These are phyloP conservation scores for Fusarium sp. DNA, from an alignment of 2,329 filamentous ascomycete species.

Conservation along the genomic window DNA sequence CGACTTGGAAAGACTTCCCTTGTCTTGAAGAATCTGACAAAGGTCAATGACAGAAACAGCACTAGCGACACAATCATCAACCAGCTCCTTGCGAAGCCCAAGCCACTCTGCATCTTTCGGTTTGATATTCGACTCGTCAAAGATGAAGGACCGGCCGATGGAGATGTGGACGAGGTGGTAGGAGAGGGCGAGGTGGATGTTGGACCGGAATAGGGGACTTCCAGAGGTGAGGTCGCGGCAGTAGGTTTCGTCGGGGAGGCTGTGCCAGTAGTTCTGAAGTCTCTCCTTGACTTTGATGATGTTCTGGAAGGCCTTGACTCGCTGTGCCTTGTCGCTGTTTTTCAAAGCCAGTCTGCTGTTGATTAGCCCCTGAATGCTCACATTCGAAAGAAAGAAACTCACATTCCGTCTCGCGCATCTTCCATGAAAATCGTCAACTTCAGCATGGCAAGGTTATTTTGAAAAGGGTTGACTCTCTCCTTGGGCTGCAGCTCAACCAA, in stretches of 20 bases:
- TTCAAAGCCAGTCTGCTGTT: constrained; percentile 14
- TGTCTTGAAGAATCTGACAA: constrained; percentile 23
- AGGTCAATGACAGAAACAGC: constrained; percentile 26
- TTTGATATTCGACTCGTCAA: constrained; percentile 11
- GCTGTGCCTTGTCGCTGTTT: constrained; percentile 9
- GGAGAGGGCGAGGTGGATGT: constrained; percentile 36
- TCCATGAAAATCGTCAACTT: constrained; percentile 39
- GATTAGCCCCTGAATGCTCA: neutral
- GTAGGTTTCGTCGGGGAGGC: constrained; percentile 26
- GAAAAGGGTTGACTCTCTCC: constrained; percentile 33
- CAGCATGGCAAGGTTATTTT: constrained; percentile 30
- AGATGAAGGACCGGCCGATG: constrained; percentile 36
- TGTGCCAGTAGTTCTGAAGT: constrained; percentile 24
- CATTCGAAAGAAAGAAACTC: neutral
- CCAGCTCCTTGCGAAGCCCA: constrained; percentile 10
- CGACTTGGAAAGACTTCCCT: constrained; percentile 30
- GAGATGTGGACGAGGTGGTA: constrained; percentile 34
- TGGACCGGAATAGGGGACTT: constrained; percentile 36
- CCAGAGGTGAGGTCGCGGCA: constrained; percentile 35
- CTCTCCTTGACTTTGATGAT: constrained; percentile 17
- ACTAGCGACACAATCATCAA: constrained; percentile 26
- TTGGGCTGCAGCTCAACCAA: constrained; percentile 22
- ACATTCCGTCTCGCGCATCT: constrained; percentile 34
- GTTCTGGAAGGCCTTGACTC: constrained; percentile 2
- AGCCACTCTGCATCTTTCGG: constrained; percentile 10